phyloP scores from a whole-genome alignment of 2,329 filamentous ascomycete genomes.

The Colletotrichum kahawae region DNA sequence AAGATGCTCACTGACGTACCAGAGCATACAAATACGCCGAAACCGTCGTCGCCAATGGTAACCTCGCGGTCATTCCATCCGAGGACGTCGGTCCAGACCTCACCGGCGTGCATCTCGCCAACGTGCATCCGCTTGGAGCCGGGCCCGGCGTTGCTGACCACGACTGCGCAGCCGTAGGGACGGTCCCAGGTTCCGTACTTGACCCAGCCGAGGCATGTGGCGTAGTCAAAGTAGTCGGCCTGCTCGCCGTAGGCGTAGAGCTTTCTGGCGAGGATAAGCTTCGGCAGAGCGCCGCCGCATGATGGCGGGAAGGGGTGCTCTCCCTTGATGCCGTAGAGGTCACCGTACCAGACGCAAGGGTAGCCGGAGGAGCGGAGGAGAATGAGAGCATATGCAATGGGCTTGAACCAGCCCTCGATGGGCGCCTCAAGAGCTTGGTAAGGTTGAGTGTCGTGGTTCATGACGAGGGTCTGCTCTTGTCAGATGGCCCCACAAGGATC shows the following conservation, averaged over 20 bases:
- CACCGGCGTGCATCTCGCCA: conserved; percentile 61
- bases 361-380: conserved; percentile 67
- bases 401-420: conserved; percentile 71
- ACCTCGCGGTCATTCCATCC: conserved; percentile 61
- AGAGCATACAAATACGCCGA: conserved; percentile 61
- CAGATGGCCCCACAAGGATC: background rate
- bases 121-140: conserved; percentile 67
- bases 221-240: conserved; percentile 65
- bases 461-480: conserved; percentile 61
- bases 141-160: conserved; percentile 59
- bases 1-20: conserved; percentile 63
- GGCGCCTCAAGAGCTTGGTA: conserved; percentile 53
- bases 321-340: conserved; percentile 66
- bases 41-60: conserved; percentile 64
- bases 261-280: conserved; percentile 65
- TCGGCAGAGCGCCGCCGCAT: conserved; percentile 59
- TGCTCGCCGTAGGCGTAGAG: conserved; percentile 72
- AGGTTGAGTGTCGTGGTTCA: conserved; percentile 71
- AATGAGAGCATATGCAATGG: conserved; percentile 74
- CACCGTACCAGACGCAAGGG: conserved; percentile 74
- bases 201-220: conserved; percentile 68
- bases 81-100: conserved; percentile 69
- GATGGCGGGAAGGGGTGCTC: conserved; percentile 53
- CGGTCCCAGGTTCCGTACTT: conserved; percentile 51
- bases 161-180: conserved; percentile 57